Percentiles rank a stretch among this genome's conserved stretches.
These are phyloP conservation scores for Samsoniella hepiali DNA, from an alignment of 2,329 filamentous ascomycete species.

Conservation along the genomic window DNA sequence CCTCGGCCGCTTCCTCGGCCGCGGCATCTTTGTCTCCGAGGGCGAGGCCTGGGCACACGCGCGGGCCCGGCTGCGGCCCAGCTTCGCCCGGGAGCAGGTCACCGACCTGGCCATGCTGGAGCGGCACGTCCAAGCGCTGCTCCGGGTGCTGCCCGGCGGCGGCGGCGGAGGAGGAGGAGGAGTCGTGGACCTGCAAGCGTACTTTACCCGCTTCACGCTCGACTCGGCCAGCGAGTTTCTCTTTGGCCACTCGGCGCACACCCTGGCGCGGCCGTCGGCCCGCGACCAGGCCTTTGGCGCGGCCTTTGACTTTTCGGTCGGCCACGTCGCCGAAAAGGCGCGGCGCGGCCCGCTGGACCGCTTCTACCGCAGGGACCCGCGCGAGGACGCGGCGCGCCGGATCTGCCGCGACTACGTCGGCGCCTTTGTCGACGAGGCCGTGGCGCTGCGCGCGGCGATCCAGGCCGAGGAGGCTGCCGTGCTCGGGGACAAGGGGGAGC, in stretches of 20 bases:
- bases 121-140: constrained; percentile 28
- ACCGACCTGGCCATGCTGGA: constrained; percentile 25
- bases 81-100: constrained; percentile 26
- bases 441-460: background rate
- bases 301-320: background rate
- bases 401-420: constrained; percentile 5
- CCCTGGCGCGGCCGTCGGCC: constrained; percentile 21
- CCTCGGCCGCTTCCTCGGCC: constrained; percentile 31
- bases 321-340: background rate
- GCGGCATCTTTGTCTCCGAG: constrained; percentile 41
- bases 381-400: background rate
- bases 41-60: constrained; percentile 34
- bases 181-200: constrained; percentile 42
- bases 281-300: background rate
- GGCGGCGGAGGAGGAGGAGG: background rate
- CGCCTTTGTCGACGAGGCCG: constrained; percentile 1
- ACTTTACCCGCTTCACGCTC: constrained; percentile 48
- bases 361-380: background rate
- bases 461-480: background rate
- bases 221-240: constrained; percentile 54
- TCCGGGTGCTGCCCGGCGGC: constrained; percentile 26
- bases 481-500: background rate
- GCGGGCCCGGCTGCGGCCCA: constrained; percentile 29
- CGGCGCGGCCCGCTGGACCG: background rate
- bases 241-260: constrained; percentile 34